Percentiles rank a stretch among this genome's conserved stretches.
Evolutionary conservation across 2,329 filamentous ascomycete genomes (phyloP).

Genomic region (Dryadomyces quercivorus): DNA sequence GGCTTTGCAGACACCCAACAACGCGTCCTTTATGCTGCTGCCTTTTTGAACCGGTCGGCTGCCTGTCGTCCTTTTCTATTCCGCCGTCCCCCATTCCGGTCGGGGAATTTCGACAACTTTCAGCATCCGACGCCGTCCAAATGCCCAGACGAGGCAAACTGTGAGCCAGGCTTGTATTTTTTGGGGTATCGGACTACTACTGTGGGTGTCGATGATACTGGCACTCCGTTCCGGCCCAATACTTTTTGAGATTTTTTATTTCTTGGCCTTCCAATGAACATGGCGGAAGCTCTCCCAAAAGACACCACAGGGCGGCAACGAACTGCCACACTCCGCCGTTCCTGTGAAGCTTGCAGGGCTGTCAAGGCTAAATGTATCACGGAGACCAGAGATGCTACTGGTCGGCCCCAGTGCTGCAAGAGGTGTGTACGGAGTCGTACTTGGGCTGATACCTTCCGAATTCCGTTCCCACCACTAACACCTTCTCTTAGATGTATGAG

Average conservation of each 20-base stretch:
- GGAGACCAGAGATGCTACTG: not conserved
- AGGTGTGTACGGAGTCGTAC: constrained; percentile 6
- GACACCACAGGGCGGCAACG: constrained; percentile 5
- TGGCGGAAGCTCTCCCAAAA: not conserved
- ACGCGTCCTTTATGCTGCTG: not conserved
- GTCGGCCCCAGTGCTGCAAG: constrained; percentile 9
- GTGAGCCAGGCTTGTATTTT: too few relatives aligned
- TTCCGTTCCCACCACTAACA: not conserved
- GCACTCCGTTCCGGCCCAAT: too few relatives aligned
- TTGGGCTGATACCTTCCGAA: not conserved
- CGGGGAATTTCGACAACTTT: too few relatives aligned
- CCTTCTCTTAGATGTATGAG: constrained; percentile 7
- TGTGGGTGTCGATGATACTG: too few relatives aligned
- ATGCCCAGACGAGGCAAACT: too few relatives aligned
- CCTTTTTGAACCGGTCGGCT: too few relatives aligned
- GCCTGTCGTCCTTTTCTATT: too few relatives aligned
- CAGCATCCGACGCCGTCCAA: too few relatives aligned
- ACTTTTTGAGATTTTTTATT: too few relatives aligned
- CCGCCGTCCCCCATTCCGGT: too few relatives aligned
- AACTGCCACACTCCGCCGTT: constrained; percentile 13
- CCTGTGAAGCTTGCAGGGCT: constrained; percentile 13
- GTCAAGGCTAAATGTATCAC: constrained; percentile 14
- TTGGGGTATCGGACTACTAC: too few relatives aligned
- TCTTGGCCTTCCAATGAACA: not conserved
- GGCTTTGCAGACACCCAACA: not conserved